These are phyloP conservation scores for Colletotrichum tropicicola DNA, from an alignment of 2,329 filamentous ascomycete genomes.

Conservation along the genomic window DNA sequence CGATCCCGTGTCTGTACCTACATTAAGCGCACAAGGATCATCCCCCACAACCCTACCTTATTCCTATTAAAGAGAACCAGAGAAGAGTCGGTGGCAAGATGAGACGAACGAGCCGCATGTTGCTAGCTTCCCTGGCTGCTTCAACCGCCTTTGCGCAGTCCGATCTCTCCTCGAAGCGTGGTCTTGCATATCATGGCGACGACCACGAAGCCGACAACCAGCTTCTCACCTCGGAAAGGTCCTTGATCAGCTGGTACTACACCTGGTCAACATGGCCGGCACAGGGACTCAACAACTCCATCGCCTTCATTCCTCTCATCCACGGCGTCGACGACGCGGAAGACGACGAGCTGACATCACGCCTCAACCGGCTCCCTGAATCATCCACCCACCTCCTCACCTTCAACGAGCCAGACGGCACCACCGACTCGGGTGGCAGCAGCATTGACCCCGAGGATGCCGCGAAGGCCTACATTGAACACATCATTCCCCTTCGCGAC, in stretches of 20 bases:
- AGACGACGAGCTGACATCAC: conserved; percentile 35
- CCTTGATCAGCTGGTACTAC: conserved; percentile 52
- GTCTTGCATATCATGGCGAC: conserved; percentile 26
- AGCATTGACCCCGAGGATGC: conserved; percentile 48
- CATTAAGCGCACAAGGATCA: conserved; percentile 23
- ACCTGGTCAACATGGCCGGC: conserved; percentile 48
- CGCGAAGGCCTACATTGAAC: conserved; percentile 45
- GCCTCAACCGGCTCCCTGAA: conserved; percentile 38
- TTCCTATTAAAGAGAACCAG: background rate
- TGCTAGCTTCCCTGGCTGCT: conserved; percentile 5
- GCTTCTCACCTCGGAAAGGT: conserved; percentile 46
- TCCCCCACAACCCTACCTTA: background rate
- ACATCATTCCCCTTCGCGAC: conserved; percentile 43
- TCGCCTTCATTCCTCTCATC: conserved; percentile 48
- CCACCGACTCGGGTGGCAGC: conserved; percentile 48
- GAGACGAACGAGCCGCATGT: conserved; percentile 2
- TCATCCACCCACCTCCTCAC: conserved; percentile 48
- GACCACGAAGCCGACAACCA: conserved; percentile 39
- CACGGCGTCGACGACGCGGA: conserved; percentile 45
- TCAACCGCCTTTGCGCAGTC: conserved; percentile 7
- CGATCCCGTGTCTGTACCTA: conserved; percentile 7
- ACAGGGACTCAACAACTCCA: conserved; percentile 32
- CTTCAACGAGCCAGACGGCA: conserved; percentile 54
- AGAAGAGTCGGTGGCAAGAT: background rate
- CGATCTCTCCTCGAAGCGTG: conserved; percentile 17